These are phyloP conservation scores for Pyracantha coccinea DNA, from an alignment of 331 rosid species.

Conservation along the genomic window DNA sequence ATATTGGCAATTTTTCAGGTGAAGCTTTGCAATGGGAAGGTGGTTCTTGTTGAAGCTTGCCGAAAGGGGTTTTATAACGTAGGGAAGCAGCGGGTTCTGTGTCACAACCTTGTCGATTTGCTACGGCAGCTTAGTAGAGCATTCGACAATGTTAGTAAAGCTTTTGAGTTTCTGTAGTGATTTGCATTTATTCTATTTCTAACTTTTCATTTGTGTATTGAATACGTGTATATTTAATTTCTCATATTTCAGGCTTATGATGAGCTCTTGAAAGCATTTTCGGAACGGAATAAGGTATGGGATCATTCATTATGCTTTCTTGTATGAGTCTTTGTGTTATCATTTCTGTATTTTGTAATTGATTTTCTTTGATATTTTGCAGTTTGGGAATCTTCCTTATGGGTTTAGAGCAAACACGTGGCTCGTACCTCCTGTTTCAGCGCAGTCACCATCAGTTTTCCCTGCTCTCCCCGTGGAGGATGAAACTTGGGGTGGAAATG, in stretches of 20 bases:
- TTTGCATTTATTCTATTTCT: background rate
- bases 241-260: constrained; percentile 64
- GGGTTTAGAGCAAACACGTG: constrained; percentile 97
- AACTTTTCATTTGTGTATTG: background rate
- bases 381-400: constrained; percentile 97
- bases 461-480: constrained; percentile 85
- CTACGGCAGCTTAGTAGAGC: constrained; percentile 92
- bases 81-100: constrained; percentile 75
- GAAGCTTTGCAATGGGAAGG: constrained; percentile 87
- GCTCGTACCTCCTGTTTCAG: constrained; percentile 87
- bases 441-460: constrained; percentile 55
- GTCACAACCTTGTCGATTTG: constrained; percentile 86
- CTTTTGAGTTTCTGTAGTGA: background rate
- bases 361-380: constrained; percentile 16
- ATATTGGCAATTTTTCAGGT: constrained; percentile 36
- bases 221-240: constrained; percentile 6
- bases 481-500: constrained; percentile 92
- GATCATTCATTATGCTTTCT: background rate
- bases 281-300: constrained; percentile 83
- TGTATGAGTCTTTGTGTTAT: background rate
- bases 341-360: background rate
- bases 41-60: constrained; percentile 86
- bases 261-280: constrained; percentile 81
- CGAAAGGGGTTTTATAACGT: constrained; percentile 74
- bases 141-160: constrained; percentile 60